Evolutionary conservation across 345 rosid genomes (phyloP).

Genomic region (Hevea brasiliensis): DNA sequence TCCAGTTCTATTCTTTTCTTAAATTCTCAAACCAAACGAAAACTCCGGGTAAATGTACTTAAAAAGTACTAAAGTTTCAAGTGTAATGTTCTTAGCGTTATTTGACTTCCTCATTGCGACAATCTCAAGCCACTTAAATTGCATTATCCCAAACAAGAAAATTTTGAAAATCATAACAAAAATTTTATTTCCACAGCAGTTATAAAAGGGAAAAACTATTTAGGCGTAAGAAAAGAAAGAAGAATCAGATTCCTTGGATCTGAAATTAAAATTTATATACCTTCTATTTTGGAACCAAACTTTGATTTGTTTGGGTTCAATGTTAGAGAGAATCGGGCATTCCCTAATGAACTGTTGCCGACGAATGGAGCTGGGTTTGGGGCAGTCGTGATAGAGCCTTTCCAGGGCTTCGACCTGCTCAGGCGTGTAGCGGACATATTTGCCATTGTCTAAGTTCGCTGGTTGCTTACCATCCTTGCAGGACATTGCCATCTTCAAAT

Average conservation of each 20-base stretch:
- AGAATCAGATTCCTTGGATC: constrained; percentile 7
- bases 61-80: background rate
- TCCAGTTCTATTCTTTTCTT: background rate
- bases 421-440: constrained; percentile 97
- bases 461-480: constrained; percentile 80
- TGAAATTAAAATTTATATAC: constrained; percentile 29
- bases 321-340: constrained; percentile 98
- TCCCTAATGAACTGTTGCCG: constrained; percentile 97
- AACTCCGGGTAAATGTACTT: background rate
- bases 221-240: background rate
- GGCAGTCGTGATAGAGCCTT: constrained; percentile 98
- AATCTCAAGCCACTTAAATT: background rate
- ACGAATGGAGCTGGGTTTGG: constrained; percentile 98
- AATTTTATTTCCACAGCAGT: background rate
- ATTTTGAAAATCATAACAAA: too few species aligned
- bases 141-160: background rate
- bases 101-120: too few species aligned
- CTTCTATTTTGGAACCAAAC: constrained; percentile 99
- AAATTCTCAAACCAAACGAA: background rate
- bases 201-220: background rate
- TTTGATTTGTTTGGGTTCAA: constrained; percentile 99
- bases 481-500: constrained; percentile 74
- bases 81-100: background rate
- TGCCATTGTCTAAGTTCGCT: constrained; percentile 83
- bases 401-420: constrained; percentile 99